These are phyloP conservation scores for Lathyrus sativus DNA, from an alignment of 306 rosid species.

Conservation along the genomic window DNA sequence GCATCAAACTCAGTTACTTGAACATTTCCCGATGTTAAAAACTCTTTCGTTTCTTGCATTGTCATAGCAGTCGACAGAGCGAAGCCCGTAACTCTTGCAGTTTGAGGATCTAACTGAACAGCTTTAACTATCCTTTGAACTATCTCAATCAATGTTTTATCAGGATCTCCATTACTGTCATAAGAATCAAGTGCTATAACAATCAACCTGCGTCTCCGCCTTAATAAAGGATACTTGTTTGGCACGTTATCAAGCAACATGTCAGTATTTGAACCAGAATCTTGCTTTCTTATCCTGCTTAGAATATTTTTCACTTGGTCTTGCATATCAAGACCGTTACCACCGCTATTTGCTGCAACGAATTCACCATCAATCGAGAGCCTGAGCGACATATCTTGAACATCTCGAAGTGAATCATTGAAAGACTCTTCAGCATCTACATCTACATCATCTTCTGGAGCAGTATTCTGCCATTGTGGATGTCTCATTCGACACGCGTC, in stretches of 20 bases:
- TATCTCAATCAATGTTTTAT: constrained; percentile 23
- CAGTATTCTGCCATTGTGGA: constrained; percentile 43
- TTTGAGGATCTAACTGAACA: constrained; percentile 43
- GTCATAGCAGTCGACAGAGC: constrained; percentile 44
- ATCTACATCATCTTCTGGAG: constrained; percentile 28
- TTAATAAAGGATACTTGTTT: constrained; percentile 36
- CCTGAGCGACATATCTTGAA: constrained; percentile 46
- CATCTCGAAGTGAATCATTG: constrained; percentile 45
- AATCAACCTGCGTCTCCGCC: constrained; percentile 34
- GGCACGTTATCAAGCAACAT: constrained; percentile 34
- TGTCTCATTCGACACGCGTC: constrained; percentile 43
- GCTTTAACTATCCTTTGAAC: constrained; percentile 38
- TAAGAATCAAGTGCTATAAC: constrained; percentile 44
- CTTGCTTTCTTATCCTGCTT: constrained; percentile 38
- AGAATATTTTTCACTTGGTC: constrained; percentile 42
- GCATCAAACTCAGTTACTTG: constrained; percentile 44
- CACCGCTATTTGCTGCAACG: background rate
- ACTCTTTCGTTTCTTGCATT: constrained; percentile 26
- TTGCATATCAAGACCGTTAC: constrained; percentile 24
- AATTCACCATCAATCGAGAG: constrained; percentile 43
- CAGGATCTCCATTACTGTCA: constrained; percentile 38
- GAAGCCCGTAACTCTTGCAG: constrained; percentile 40
- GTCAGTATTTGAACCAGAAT: constrained; percentile 35
- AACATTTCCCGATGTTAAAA: constrained; percentile 33
- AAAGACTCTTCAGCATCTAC: constrained; percentile 33